Base-by-base conservation (phyloP, 768 basidiomycete species). In the Termitomyces sp. region DNA sequence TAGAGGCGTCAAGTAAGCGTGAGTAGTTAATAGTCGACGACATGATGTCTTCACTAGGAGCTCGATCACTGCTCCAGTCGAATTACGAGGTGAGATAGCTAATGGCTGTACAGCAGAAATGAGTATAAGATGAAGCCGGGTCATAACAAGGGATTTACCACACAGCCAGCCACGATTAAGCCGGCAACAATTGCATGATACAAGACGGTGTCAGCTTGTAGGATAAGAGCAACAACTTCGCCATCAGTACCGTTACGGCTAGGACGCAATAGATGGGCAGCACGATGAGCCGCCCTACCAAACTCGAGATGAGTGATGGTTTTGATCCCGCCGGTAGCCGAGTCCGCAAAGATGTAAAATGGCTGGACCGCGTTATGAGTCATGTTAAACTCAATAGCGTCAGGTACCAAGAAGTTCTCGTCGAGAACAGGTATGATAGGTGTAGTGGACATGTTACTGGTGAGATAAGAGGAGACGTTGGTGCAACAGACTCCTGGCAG, bases 141-240 rank as follows among this genome's bases (percentile, higher is more conserved):
- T 1, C 16, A 22, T 13, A 8, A 50, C 7, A 5, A 2, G 39
- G 20, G 9, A 67, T 73, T 51, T 55, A 76, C 75, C 49, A 76
- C 62, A 33, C 71, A 62, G 3, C 76, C 77, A 3, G 75, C 73
- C 27, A 66, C 66, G 20, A 74, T 68, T 26, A 74, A 59, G 0
- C 80, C 81, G 8, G 75, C 56, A 5, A 72, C 62, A 5, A 79
- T 57, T 0, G 79, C 70, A 7, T 80, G 77, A 51, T 80, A 81
- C 30, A 79, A 65, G 2, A 82, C 56, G 6, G 64, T 58, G 45
- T 73, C 68, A 0, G 73, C 65, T 10, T 72, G 67, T 2, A 72
- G 72, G 12, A 79, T 66, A 12, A 81, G 62, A 0, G 72, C 76
- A 5, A 80, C 57, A 3, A 78, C 66, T 24, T 66, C 67, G 14